Evolutionary conservation across 495 filamentous ascomycete genomes (phyloP).

Genomic region (Cenococcum geophilum): DNA sequence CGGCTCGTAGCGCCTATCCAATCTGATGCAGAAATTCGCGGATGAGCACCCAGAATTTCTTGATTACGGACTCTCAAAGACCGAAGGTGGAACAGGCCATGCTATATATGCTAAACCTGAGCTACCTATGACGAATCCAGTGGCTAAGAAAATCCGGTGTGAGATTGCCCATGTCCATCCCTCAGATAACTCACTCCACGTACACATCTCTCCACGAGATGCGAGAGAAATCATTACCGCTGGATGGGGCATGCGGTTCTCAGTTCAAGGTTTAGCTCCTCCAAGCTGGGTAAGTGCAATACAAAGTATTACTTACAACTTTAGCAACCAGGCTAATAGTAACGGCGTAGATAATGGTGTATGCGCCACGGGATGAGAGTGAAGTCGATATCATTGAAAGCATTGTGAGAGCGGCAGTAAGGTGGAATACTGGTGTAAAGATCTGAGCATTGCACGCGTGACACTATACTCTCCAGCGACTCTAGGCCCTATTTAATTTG

Average conservation of each 20-base stretch:
- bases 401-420: slow-evolving; percentile 60
- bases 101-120: slow-evolving; percentile 18
- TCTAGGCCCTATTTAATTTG: too few species aligned
- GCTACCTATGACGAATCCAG: slow-evolving; percentile 7
- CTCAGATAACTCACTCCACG: slow-evolving; percentile 66
- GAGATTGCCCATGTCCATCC: slow-evolving; percentile 78
- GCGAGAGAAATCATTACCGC: slow-evolving; percentile 66
- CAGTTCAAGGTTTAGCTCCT: slow-evolving; percentile 53
- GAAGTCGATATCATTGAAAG: slow-evolving; percentile 62
- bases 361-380: slow-evolving; percentile 65
- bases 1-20: not conserved
- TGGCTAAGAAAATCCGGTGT: slow-evolving; percentile 37
- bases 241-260: slow-evolving; percentile 80
- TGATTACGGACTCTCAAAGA: slow-evolving; percentile 7
- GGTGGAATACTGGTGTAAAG: slow-evolving; percentile 4
- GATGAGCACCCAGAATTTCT: not conserved
- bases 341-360: slow-evolving; percentile 52
- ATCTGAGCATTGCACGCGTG: not conserved
- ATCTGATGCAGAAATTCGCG: not conserved
- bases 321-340: not conserved
- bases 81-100: slow-evolving; percentile 18
- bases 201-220: slow-evolving; percentile 70
- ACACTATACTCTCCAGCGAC: too few species aligned
- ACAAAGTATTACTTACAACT: too few species aligned
- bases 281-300: slow-evolving; percentile 35